phyloP scores from a whole-genome alignment of 139 green algal genomes.

The Axilococcus clingmanii region DNA sequence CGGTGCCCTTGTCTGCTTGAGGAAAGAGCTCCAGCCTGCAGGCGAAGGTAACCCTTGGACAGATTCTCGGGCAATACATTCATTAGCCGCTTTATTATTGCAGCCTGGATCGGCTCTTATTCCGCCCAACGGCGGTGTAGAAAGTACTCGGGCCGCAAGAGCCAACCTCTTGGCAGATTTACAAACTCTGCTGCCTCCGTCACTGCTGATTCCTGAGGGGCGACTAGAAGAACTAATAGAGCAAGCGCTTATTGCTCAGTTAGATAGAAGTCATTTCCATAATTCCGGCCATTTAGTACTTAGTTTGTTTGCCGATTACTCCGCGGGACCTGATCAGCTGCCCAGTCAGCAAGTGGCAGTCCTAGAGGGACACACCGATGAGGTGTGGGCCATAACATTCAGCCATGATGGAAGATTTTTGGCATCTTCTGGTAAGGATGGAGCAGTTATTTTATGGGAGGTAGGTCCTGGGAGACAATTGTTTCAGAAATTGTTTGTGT shows the following conservation, averaged over 20 bases:
- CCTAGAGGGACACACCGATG: constrained; percentile 25
- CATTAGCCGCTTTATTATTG: constrained; percentile 20
- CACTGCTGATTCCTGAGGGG: constrained; percentile 52
- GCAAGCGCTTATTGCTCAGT: constrained; percentile 25
- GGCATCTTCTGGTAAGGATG: constrained; percentile 68
- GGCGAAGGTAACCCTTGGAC: not conserved
- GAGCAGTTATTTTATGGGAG: constrained; percentile 51
- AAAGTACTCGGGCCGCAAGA: constrained; percentile 4
- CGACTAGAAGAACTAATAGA: constrained; percentile 65
- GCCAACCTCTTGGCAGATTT: constrained; percentile 23
- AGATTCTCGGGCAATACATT: constrained; percentile 18
- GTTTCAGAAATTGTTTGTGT: constrained; percentile 4
- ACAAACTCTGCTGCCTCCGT: constrained; percentile 26
- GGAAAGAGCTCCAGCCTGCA: constrained; percentile 28
- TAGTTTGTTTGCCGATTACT: constrained; percentile 63
- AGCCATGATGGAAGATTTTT: constrained; percentile 32
- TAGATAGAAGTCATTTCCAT: constrained; percentile 53
- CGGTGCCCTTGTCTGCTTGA: constrained; percentile 27
- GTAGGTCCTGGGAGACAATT: constrained; percentile 4
- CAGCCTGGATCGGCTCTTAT: constrained; percentile 1
- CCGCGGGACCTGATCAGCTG: constrained; percentile 58
- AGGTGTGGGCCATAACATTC: constrained; percentile 37
- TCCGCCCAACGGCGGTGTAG: not conserved
- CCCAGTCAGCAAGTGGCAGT: constrained; percentile 40
- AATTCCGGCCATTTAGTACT: constrained; percentile 37